These are phyloP conservation scores for Phytophthora cajani DNA, from an alignment of 352 stramenopile genomes.

Conservation along the genomic window DNA sequence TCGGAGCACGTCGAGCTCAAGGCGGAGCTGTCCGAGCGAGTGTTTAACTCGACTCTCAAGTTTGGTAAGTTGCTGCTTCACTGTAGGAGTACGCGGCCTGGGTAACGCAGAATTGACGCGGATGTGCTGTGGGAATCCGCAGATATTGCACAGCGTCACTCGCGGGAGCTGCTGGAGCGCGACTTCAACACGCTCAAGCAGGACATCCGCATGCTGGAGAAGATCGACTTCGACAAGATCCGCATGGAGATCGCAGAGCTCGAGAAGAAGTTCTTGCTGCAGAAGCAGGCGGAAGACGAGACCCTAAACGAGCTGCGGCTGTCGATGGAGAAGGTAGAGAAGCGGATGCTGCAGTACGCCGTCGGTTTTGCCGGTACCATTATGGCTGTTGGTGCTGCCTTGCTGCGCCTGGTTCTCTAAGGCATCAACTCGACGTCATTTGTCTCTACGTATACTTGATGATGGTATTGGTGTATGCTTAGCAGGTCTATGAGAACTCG, in stretches of 20 bases:
- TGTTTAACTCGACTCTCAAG: slow-evolving; percentile 91
- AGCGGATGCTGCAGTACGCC: slow-evolving; percentile 89
- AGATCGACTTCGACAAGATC: slow-evolving; percentile 92
- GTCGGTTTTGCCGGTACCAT: slow-evolving; percentile 89
- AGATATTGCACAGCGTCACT: slow-evolving; percentile 91
- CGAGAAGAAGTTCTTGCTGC: slow-evolving; percentile 90
- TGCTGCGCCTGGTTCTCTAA: slow-evolving; percentile 81
- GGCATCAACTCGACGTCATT: slow-evolving; percentile 2
- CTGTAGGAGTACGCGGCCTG: neutral
- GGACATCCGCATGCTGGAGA: slow-evolving; percentile 91
- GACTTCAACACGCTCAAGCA: slow-evolving; percentile 92
- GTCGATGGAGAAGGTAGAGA: slow-evolving; percentile 91
- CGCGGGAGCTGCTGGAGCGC: slow-evolving; percentile 85
- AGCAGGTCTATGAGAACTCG: slow-evolving; percentile 42
- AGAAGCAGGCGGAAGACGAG: slow-evolving; percentile 89
- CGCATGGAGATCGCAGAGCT: slow-evolving; percentile 88
- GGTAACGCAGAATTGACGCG: slow-evolving; percentile 5
- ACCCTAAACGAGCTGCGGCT: slow-evolving; percentile 87
- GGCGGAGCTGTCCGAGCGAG: slow-evolving; percentile 85
- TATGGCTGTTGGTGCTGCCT: slow-evolving; percentile 81
- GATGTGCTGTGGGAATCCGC: neutral
- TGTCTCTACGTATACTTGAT: neutral
- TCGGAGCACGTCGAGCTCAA: slow-evolving; percentile 87
- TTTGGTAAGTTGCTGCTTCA: slow-evolving; percentile 62
- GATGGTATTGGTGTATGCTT: neutral